Conservation (phyloP, 1,284 basidiomycete species). For the Microbotryum scabiosae region DNA sequence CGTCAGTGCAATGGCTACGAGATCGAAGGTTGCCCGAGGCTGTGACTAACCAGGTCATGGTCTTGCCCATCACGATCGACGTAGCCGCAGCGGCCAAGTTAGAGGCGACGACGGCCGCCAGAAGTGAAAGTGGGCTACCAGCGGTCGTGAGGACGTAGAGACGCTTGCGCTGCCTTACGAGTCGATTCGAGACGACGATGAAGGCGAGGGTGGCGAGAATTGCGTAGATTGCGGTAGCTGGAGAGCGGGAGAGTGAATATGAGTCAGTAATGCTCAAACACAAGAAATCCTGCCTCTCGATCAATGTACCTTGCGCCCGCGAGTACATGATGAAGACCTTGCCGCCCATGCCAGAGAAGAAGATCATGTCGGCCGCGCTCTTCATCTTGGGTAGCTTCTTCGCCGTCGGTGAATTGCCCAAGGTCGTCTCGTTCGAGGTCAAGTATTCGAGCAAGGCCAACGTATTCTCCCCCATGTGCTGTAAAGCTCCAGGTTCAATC, state of each 20-base stretch:
- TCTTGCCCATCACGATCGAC: conserved; percentile 54
- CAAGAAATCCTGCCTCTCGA: too few species aligned
- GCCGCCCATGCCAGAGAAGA: conserved; percentile 60
- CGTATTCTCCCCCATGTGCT: conserved; percentile 89
- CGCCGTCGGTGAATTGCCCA: conserved; percentile 44
- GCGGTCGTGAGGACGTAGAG: conserved; percentile 38
- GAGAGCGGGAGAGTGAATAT: too few species aligned
- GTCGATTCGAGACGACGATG: conserved; percentile 46
- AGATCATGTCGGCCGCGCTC: conserved; percentile 55
- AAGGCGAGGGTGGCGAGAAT: conserved; percentile 40
- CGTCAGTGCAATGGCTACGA: background rate
- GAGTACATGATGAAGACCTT: conserved; percentile 61
- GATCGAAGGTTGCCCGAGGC: conserved; percentile 40
- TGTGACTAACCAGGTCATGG: conserved; percentile 39
- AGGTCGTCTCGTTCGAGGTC: conserved; percentile 52
- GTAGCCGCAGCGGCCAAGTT: conserved; percentile 69
- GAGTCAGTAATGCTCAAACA: too few species aligned
- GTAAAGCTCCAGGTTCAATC: conserved; percentile 62
- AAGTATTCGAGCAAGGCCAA: conserved; percentile 74
- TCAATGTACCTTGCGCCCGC: conserved; percentile 55
- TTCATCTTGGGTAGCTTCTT: conserved; percentile 40
- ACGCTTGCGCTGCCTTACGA: conserved; percentile 28
- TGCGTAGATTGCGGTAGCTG: conserved; percentile 48
- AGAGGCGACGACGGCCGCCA: conserved; percentile 50
- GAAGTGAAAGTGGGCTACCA: conserved; percentile 32